These are phyloP conservation scores for Didymella glomerata DNA, from an alignment of 2,329 filamentous ascomycete genomes.

Conservation along the genomic window DNA sequence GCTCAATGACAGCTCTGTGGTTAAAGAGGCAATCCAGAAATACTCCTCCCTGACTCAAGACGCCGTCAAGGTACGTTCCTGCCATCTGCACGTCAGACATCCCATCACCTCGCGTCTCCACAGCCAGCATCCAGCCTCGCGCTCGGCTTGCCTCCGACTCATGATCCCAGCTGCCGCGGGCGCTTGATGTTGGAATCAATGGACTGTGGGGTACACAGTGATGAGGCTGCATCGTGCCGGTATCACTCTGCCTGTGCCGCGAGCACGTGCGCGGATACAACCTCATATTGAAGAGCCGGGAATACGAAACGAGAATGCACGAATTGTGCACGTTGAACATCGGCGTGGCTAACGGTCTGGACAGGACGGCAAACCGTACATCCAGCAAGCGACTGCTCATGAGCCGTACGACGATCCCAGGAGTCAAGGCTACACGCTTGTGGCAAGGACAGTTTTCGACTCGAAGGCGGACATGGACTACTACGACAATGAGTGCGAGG, in stretches of 20 bases:
- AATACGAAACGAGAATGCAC: not conserved
- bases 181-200: constrained; percentile 8
- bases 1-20: constrained; percentile 39
- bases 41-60: constrained; percentile 47
- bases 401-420: constrained; percentile 65
- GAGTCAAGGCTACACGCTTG: constrained; percentile 71
- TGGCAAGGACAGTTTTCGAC: constrained; percentile 69
- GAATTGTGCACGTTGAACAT: not conserved
- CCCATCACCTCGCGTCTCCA: constrained; percentile 30
- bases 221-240: constrained; percentile 18
- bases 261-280: constrained; percentile 11
- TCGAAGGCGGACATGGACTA: constrained; percentile 73
- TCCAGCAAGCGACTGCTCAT: constrained; percentile 66
- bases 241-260: constrained; percentile 3
- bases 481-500: constrained; percentile 69
- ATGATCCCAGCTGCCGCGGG: constrained; percentile 10
- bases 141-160: constrained; percentile 10
- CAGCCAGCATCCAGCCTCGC: constrained; percentile 9
- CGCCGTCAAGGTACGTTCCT: constrained; percentile 46
- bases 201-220: constrained; percentile 19
- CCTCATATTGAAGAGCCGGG: not conserved
- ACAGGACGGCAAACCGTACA: constrained; percentile 76
- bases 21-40: constrained; percentile 43
- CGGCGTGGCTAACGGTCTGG: constrained; percentile 1
- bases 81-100: constrained; percentile 26